phyloP scores from a whole-genome alignment of 805 yeast genomes.

The Saccharomycopsis schoenii region DNA sequence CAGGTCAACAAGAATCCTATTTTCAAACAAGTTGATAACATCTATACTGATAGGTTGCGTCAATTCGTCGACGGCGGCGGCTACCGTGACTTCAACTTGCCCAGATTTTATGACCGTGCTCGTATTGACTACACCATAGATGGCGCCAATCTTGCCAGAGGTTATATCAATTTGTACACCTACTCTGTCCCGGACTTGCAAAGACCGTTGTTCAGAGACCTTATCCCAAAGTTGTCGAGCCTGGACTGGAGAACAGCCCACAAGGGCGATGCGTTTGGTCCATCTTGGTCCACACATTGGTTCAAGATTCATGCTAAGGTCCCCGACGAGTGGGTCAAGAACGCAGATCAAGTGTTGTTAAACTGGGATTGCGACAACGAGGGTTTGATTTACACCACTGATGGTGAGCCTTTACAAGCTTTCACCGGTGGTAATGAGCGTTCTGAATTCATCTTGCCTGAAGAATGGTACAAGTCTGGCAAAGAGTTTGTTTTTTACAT shows the following conservation, averaged over 20 bases:
- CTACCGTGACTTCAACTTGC: slow-evolving; percentile 61
- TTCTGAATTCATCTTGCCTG: slow-evolving; percentile 60
- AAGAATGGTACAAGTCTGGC: slow-evolving; percentile 37
- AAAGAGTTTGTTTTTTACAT: slow-evolving; percentile 60
- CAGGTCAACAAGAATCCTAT: slow-evolving; percentile 41
- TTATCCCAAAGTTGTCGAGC: slow-evolving; percentile 39
- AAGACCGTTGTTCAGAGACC: slow-evolving; percentile 55
- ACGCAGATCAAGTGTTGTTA: slow-evolving; percentile 43
- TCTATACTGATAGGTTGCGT: slow-evolving; percentile 62
- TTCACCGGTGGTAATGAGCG: slow-evolving; percentile 82
- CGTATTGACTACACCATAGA: slow-evolving; percentile 37
- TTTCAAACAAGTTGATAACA: slow-evolving; percentile 65
- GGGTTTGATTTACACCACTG: slow-evolving; percentile 61
- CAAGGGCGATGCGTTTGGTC: slow-evolving; percentile 76
- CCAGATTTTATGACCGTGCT: slow-evolving; percentile 64
- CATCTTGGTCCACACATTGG: slow-evolving; percentile 98
- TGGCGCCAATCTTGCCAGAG: slow-evolving; percentile 25
- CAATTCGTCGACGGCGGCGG: slow-evolving; percentile 76
- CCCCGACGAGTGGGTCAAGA: slow-evolving; percentile 41
- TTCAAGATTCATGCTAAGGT: slow-evolving; percentile 58
- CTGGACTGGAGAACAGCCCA: slow-evolving; percentile 45
- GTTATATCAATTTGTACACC: slow-evolving; percentile 47
- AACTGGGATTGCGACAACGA: slow-evolving; percentile 86
- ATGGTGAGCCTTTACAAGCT: slow-evolving; percentile 71
- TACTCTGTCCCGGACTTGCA: slow-evolving; percentile 64